Evolutionary conservation across 1,139 yeast species (phyloP).

Genomic region (Taphrina sp.): DNA sequence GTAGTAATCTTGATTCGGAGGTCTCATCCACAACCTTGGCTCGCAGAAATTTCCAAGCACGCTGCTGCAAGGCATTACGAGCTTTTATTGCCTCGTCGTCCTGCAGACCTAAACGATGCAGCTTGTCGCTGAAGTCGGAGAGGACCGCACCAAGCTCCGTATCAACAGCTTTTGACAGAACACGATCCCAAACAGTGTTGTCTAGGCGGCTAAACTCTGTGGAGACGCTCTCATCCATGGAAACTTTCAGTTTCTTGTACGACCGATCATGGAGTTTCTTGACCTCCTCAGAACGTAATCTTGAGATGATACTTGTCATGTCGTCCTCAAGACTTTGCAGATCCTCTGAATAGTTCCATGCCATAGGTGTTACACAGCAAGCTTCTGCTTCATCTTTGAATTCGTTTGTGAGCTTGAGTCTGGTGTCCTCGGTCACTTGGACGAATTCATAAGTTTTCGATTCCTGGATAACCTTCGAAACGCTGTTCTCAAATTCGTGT

Average conservation of each 20-base stretch:
- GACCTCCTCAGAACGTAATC: conserved; percentile 51
- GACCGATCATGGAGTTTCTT: conserved; percentile 46
- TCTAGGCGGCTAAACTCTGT: conserved; percentile 47
- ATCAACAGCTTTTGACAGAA: conserved; percentile 52
- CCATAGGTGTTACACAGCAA: conserved; percentile 40
- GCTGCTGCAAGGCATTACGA: neutral
- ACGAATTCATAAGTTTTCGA: conserved; percentile 35
- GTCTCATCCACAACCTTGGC: conserved; percentile 56
- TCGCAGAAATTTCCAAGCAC: conserved; percentile 66
- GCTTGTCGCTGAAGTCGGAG: conserved; percentile 39
- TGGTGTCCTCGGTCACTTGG: conserved; percentile 43
- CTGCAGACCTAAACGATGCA: conserved; percentile 37
- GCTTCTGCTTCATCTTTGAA: conserved; percentile 42
- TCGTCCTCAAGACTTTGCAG: conserved; percentile 42
- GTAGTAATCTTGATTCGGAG: conserved; percentile 44
- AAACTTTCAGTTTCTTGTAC: conserved; percentile 40
- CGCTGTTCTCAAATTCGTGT: conserved; percentile 39
- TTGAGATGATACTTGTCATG: conserved; percentile 43
- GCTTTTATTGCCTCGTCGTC: conserved; percentile 42
- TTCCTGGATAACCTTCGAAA: conserved; percentile 39
- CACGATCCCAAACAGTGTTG: conserved; percentile 61
- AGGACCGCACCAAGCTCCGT: conserved; percentile 45
- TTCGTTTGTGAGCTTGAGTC: conserved; percentile 38
- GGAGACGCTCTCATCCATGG: conserved; percentile 39
- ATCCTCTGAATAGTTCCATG: conserved; percentile 42